phyloP scores from a whole-genome alignment of 108 stramenopile genomes.

The Pelagomonas calceolata region DNA sequence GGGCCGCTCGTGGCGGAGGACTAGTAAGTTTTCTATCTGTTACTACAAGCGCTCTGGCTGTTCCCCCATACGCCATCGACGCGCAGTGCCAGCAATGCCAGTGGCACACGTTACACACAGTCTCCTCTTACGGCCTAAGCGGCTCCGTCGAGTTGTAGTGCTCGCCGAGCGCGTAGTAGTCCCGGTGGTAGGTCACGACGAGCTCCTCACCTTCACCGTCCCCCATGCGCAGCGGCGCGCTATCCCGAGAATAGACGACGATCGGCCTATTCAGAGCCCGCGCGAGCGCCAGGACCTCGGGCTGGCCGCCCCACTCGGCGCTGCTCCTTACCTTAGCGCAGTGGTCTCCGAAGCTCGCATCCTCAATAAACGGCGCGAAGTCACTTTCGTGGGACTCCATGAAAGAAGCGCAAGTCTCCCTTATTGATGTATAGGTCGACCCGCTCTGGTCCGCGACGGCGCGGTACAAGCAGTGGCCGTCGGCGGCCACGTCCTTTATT shows the following conservation, averaged over 20 bases:
- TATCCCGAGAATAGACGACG: conserved; percentile 56
- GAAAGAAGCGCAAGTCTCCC: conserved; percentile 19
- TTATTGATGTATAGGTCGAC: neutral
- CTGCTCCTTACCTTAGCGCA: conserved; percentile 57
- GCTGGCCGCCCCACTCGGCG: conserved; percentile 92
- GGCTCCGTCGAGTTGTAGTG: conserved; percentile 85
- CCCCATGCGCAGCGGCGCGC: conserved; percentile 31
- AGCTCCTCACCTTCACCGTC: conserved; percentile 40
- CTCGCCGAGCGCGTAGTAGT: conserved; percentile 93
- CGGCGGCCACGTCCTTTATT: conserved; percentile 70
- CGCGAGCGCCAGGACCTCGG: conserved; percentile 76
- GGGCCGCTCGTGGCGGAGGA: too few species aligned
- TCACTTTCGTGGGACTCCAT: conserved; percentile 51
- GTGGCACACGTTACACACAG: too few species aligned
- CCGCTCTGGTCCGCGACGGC: conserved; percentile 62
- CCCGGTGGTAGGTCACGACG: conserved; percentile 74
- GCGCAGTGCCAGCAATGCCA: too few species aligned
- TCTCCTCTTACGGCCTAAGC: too few species aligned
- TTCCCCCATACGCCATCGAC: too few species aligned
- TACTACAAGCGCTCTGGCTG: too few species aligned
- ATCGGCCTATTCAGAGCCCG: conserved; percentile 68
- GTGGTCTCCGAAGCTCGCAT: conserved; percentile 65
- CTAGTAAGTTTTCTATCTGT: too few species aligned
- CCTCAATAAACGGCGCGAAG: conserved; percentile 75
- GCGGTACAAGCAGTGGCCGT: conserved; percentile 91